Conservation (phyloP, 495 filamentous ascomycete species). For the Achaetomiella virescens region DNA sequence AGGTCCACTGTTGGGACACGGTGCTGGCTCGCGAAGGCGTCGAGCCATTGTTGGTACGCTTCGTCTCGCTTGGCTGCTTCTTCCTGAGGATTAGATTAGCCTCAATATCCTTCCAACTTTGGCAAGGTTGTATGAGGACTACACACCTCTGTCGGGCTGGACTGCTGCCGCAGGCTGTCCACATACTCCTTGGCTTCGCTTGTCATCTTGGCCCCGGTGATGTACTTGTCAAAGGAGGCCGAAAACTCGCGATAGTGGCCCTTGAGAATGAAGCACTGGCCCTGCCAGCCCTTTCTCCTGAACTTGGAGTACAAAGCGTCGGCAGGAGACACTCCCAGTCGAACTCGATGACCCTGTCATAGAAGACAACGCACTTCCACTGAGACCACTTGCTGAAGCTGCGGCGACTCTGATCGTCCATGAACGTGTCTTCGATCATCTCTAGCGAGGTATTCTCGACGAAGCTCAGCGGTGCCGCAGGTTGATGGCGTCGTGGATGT, state of each 20-base stretch:
- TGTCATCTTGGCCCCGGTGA: conserved; percentile 36
- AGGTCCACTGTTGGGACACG: conserved; percentile 31
- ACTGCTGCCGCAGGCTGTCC: conserved; percentile 32
- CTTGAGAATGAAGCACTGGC: conserved; percentile 44
- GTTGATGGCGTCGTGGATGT: conserved; percentile 44
- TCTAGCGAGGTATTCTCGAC: conserved; percentile 37
- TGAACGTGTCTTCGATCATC: conserved; percentile 44
- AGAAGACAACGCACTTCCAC: conserved; percentile 43
- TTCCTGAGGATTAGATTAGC: conserved; percentile 23
- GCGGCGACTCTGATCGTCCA: conserved; percentile 38
- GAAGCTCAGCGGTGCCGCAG: conserved; percentile 40
- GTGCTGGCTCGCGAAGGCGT: conserved; percentile 33
- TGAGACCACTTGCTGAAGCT: conserved; percentile 41
- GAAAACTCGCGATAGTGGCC: conserved; percentile 46
- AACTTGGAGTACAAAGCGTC: conserved; percentile 36
- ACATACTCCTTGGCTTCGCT: conserved; percentile 37
- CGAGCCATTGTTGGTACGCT: conserved; percentile 35
- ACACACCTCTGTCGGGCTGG: conserved; percentile 27
- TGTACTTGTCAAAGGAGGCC: conserved; percentile 40
- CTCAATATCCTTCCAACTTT: neutral
- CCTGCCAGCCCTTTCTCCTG: conserved; percentile 36
- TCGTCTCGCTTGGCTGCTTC: conserved; percentile 24
- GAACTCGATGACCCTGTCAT: conserved; percentile 40
- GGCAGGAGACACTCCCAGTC: conserved; percentile 43
- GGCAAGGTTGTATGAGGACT: neutral